Percentiles rank a stretch among this genome's conserved stretches.
Conservation (phyloP, 331 rosid genomes). For the Ulmus americana region DNA sequence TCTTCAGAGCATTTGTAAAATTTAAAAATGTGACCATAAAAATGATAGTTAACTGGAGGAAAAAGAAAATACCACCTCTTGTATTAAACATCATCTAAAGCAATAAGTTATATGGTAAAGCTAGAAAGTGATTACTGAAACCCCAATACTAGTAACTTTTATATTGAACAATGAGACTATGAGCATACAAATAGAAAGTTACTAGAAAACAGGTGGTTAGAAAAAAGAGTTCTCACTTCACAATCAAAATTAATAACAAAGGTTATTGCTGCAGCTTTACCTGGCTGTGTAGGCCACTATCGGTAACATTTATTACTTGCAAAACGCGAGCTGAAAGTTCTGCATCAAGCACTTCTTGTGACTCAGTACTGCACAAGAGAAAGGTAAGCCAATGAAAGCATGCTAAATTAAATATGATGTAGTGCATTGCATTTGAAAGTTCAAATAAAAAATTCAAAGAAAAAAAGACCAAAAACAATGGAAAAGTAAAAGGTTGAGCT, state of each 20-base stretch:
- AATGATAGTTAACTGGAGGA: too few relatives aligned
- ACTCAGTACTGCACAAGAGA: slow-evolving; percentile 59
- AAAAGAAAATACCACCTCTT: too few relatives aligned
- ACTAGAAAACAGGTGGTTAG: too few relatives aligned
- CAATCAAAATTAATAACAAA: neutral
- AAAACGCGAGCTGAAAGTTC: slow-evolving; percentile 84
- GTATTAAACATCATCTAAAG: too few relatives aligned
- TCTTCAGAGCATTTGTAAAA: neutral
- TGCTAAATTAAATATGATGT: neutral
- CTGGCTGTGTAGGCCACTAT: slow-evolving; percentile 72
- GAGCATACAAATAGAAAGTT: too few relatives aligned
- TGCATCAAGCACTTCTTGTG: slow-evolving; percentile 79
- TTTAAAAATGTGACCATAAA: neutral
- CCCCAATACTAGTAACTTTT: too few relatives aligned
- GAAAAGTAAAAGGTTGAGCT: neutral
- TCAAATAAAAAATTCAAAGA: neutral
- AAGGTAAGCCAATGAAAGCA: neutral
- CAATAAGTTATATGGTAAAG: too few relatives aligned
- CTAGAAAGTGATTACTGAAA: too few relatives aligned
- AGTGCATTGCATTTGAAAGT: neutral
- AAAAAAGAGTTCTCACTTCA: neutral
- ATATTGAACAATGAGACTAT: too few relatives aligned
- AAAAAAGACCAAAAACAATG: neutral
- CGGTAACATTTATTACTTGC: slow-evolving; percentile 68
- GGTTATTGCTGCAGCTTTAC: slow-evolving; percentile 33